Base-by-base conservation (phyloP, 2,329 filamentous ascomycete genomes). In the Hypoxylon sp. region DNA sequence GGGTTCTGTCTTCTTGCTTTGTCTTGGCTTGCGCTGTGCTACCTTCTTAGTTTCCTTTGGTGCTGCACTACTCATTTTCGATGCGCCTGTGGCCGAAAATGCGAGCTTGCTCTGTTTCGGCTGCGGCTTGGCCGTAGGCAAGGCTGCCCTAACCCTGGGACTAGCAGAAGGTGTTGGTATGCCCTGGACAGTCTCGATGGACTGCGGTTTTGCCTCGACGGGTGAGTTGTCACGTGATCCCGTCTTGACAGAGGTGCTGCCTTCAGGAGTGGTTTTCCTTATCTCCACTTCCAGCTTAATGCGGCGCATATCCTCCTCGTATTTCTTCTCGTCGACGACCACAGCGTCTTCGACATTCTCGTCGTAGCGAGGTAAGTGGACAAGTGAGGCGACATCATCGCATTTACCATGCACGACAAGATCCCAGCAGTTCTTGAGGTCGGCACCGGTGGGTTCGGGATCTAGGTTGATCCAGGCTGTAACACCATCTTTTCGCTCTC, bases 381-480 rank as follows among this genome's bases (percentile, higher is more conserved):
- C 91, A 38, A 93, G 82, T 50, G 85, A 85, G 18, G 96, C 96
- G 38, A 99, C 91, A 68, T 93, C 89, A 76, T 99, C 96, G 75
- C 93, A 96, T 72, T 91, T 91, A 18, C 93, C 94, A 69, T 89
- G 89, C 33, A 99, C 91, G 16, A 98, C 88, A 64, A 97, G 80
- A 78, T 99, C 96, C 91, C 94, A 99, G 74, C 93, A 93, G 68
- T 96, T 91, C 75, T 95, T 94, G 68, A 98, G 90, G 62, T 97
- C 93, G 69, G 88, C 89, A 18, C 92, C 91, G 44, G 89, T 86
- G 0, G 96, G 96, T 70, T 93, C 92, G 0, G 92, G 84, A 64
- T 97, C 93, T 56, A 93, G 88, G 78, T 98, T 98, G 79, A 99
- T 92, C 93, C 95, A 99, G 51, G 96, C 90, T 0, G 94, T 93